Base-by-base conservation (phyloP, 345 rosid genomes). In the Gossypium herbaceum region DNA sequence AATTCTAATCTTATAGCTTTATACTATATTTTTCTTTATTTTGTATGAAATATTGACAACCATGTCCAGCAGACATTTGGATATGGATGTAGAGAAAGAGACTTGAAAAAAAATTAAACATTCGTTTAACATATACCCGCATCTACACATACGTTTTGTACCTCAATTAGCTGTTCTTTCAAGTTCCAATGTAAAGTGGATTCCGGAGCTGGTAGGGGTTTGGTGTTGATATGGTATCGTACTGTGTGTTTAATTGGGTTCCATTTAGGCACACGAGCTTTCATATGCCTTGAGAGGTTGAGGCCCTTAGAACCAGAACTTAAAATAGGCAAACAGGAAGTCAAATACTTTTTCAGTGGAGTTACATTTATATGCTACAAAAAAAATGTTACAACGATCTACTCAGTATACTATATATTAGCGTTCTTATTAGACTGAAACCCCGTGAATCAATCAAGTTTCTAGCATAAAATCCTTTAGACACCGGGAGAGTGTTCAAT, bases 351-450 rank as follows among this genome's bases (percentile, higher is more conserved):
- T 57, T 44, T 58, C 73, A 66, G 68, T 34, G 27, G 50, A 73
- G 56, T 77, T 77, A 48, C 73, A 52, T 63, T 60, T 57, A 74
- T 45, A 72, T 79, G 82, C 75, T 58, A 27, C 75, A 55, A 54
- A 76, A 72, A 71, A 54, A 79, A 78, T 74, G 81, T 82, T 77
- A 79, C 84, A 79, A 79, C 79, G 72, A 76, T 72, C 79, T 79
- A 81, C 78, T 27, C 43, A 25, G 75, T 73, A 64, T 80, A 79
- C 80, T 81, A 56, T 69, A 79, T 68, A 78, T 76, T 72, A 75
- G 83, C 77, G 75, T 76, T 68, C 71, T 69, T 67, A 60, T 76
- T 45, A 59, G 80, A 73, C 76, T 41, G 25, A 74, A 70, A 72
- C 82, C 77, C 22, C 79, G 71, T 56, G 81, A 78, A 82, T 74